These are phyloP conservation scores for Silene coronaria DNA, from an alignment of 179 eudicot genomes.

Conservation along the genomic window DNA sequence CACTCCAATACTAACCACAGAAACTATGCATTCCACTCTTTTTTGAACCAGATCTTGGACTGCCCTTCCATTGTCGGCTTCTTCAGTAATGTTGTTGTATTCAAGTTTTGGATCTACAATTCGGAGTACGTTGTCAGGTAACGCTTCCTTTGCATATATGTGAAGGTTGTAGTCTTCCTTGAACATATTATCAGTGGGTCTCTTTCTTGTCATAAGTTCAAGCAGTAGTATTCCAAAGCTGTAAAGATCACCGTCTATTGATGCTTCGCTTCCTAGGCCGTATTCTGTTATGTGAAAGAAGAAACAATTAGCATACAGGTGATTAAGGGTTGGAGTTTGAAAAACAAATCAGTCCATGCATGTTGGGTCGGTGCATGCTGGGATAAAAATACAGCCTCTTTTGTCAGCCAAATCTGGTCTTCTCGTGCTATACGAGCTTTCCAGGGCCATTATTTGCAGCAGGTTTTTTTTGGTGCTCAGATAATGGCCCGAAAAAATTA, in stretches of 20 bases:
- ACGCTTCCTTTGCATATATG: slow-evolving; percentile 1
- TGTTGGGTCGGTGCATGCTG: too few species aligned
- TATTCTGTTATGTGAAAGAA: not conserved
- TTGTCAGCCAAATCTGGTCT: too few species aligned
- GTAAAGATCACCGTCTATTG: slow-evolving; percentile 7
- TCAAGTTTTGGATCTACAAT: slow-evolving; percentile 12
- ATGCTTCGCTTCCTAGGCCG: slow-evolving; percentile 15
- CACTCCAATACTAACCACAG: slow-evolving; percentile 3
- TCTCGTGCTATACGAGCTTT: too few species aligned
- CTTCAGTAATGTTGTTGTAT: not conserved
- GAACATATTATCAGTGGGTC: slow-evolving; percentile 7
- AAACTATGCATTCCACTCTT: slow-evolving; percentile 6
- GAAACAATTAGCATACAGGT: not conserved
- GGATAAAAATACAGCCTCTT: too few species aligned
- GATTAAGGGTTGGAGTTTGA: not conserved
- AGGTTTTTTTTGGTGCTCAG: too few species aligned
- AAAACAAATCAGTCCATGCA: too few species aligned
- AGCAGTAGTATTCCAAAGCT: slow-evolving; percentile 13
- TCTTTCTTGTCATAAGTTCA: slow-evolving; percentile 10
- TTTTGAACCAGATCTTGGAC: not conserved
- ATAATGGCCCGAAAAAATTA: too few species aligned
- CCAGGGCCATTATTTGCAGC: too few species aligned
- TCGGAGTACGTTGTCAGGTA: slow-evolving; percentile 5
- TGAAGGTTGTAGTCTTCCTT: slow-evolving; percentile 9
- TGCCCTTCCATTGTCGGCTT: not conserved